Evolutionary conservation across 2,329 filamentous ascomycete species (phyloP), one percentile per base, ranked within the genome.

Genomic region (Nemania sp.): DNA sequence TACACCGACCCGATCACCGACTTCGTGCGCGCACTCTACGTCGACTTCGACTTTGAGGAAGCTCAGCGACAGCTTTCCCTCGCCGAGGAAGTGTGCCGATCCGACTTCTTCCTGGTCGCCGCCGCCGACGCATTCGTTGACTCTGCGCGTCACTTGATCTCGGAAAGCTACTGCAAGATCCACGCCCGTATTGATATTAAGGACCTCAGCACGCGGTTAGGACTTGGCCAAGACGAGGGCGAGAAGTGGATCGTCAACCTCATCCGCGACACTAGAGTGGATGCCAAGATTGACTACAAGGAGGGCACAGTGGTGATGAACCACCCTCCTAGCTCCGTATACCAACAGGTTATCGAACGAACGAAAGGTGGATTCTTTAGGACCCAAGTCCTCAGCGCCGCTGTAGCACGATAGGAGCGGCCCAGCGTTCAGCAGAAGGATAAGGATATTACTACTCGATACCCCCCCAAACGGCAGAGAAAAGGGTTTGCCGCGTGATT

Each of bases 161-260:
- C 93, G 49, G 94, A 99, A 80, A 91, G 86, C 73, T 99, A 99
- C 83, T 99, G 94, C 90, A 97, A 97, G 84, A 99, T 99, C 72
- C 95, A 97, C 75, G 91, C 96, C 72, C 84, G 93, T 66, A 99
- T 99, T 72, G 93, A 97, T 73, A 97, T 99, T 73, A 91, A 92
- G 83, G 94, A 97, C 67, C 84, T 99, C 55, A 96, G 91, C 62
- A 88, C 86, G 61, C 90, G 94, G 72, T 86, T 99, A 56, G 94
- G 93, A 62, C 82, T 99, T 62, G 91, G 89, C 71, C 87, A 92
- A 67, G 91, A 96, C 70, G 94, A 97, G 70, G 94, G 94, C 68
- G 94, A 99, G 85, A 99, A 99, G 81, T 99, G 94, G 94, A 99
- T 99, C 69, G 94, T 99, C 67, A 99, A 99, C 80, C 83, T 99